Evolutionary conservation across 768 basidiomycete genomes (phyloP).

Genomic region (Kwoniella dendrophila): DNA sequence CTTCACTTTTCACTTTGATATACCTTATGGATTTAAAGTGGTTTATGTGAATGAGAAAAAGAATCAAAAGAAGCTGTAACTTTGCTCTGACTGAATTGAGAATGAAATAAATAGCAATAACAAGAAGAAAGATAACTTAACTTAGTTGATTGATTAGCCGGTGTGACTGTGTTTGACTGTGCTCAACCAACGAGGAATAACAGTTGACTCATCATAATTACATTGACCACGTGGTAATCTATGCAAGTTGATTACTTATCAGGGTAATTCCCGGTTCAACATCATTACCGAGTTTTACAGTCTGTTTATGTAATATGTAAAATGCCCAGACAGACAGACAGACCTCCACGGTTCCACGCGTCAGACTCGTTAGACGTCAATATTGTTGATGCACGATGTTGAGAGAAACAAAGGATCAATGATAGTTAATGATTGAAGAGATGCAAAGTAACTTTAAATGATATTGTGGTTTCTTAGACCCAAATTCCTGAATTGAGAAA

Average conservation of each 20-base stretch:
- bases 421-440: too few species aligned
- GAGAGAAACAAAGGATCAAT: not conserved
- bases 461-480: too few species aligned
- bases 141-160: slow-evolving; percentile 6
- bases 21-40: not conserved
- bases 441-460: too few species aligned
- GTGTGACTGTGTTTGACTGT: not conserved
- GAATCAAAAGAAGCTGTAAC: not conserved
- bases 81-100: not conserved
- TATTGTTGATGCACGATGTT: not conserved
- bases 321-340: not conserved
- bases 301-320: slow-evolving; percentile 1
- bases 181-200: slow-evolving; percentile 1
- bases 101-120: not conserved
- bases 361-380: not conserved
- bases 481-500: too few species aligned
- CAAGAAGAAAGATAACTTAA: too few species aligned
- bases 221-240: not conserved
- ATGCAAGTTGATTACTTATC: slow-evolving; percentile 1
- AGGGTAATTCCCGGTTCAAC: slow-evolving; percentile 10
- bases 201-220: not conserved
- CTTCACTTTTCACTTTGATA: not conserved
- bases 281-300: not conserved
- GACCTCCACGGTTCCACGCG: slow-evolving; percentile 4
- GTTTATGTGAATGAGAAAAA: not conserved